Evolutionary conservation across 2,329 filamentous ascomycete species (phyloP), one percentile per base, ranked within the genome.

Genomic region (Beauveria bassiana): DNA sequence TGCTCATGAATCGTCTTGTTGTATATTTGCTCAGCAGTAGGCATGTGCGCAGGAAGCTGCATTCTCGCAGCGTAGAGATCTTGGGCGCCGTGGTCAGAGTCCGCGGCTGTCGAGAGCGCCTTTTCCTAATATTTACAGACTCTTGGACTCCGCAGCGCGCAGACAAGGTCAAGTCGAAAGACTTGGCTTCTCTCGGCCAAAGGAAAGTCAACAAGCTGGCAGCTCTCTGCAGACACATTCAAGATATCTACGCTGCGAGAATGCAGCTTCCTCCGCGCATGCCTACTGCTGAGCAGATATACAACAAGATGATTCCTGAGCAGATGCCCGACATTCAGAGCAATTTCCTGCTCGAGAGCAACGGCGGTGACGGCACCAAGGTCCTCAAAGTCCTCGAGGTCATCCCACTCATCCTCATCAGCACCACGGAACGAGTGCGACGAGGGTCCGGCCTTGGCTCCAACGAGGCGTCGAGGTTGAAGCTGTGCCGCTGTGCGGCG

Each of bases 341-440:
- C 93, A 68, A 98, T 96, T 77, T 99, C 95, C 78, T 98, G 97
- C 81, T 98, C 95, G 69, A 96, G 85, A 26, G 93, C 91, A 61
- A 97, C 85, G 59, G 92, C 91, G 28, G 91, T 96, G 64, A 96
- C 90, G 56, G 91, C 91, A 62, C 86, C 87, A 53, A 96, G 81
- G 68, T 92, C 90, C 68, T 92, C 89, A 84, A 90, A 92, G 64
- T 92, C 90, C 62, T 91, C 90, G 49, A 93, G 89, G 43, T 91
- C 88, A 51, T 92, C 89, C 3, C 86, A 85, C 16, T 88, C 81
- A 65, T 89, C 88, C 72, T 73, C 76, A 56, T 74, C 74, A 18
- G 75, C 74, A 64, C 87, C 84, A 22, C 22, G 22, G 22, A 22
- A 38, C 18, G 24, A 55, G 38, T 4, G 34, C 38, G 24, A 20